These are phyloP conservation scores for Bryum argenteum DNA, from an alignment of 225 moss, liverwort and hornwort genomes.

Conservation along the genomic window DNA sequence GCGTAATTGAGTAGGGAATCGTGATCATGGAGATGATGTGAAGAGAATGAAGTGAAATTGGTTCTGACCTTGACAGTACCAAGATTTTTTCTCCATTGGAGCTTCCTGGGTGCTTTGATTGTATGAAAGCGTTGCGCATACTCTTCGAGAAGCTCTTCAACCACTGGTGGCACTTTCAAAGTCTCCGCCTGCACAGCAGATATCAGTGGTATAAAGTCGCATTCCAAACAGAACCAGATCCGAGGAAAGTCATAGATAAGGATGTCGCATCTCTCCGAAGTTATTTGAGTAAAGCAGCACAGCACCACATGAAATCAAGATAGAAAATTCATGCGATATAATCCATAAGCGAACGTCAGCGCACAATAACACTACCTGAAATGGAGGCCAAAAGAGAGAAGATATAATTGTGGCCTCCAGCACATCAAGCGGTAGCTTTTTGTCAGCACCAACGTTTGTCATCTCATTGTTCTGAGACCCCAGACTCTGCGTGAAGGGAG, in stretches of 20 bases:
- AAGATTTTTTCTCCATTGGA: slow-evolving; percentile 95
- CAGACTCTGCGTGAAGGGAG: slow-evolving; percentile 37
- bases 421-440: slow-evolving; percentile 76
- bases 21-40: slow-evolving; percentile 3
- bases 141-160: slow-evolving; percentile 83
- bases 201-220: slow-evolving; percentile 13
- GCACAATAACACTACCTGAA: slow-evolving; percentile 68
- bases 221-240: slow-evolving; percentile 22
- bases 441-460: slow-evolving; percentile 41
- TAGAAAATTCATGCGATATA: slow-evolving; percentile 12
- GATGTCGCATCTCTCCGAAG: not conserved
- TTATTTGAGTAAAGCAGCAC: slow-evolving; percentile 1
- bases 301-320: slow-evolving; percentile 1
- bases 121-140: slow-evolving; percentile 90
- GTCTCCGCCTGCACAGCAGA: slow-evolving; percentile 71
- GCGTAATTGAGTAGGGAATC: no score
- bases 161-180: slow-evolving; percentile 75
- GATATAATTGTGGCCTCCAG: slow-evolving; percentile 97
- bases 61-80: slow-evolving; percentile 91
- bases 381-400: slow-evolving; percentile 97
- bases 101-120: slow-evolving; percentile 89
- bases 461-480: slow-evolving; percentile 44
- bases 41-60: slow-evolving; percentile 7
- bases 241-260: slow-evolving; percentile 4
- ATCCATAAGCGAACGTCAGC: slow-evolving; percentile 22